These are phyloP conservation scores for Globisporangium echinulatum DNA, from an alignment of 352 stramenopile genomes.

Conservation along the genomic window DNA sequence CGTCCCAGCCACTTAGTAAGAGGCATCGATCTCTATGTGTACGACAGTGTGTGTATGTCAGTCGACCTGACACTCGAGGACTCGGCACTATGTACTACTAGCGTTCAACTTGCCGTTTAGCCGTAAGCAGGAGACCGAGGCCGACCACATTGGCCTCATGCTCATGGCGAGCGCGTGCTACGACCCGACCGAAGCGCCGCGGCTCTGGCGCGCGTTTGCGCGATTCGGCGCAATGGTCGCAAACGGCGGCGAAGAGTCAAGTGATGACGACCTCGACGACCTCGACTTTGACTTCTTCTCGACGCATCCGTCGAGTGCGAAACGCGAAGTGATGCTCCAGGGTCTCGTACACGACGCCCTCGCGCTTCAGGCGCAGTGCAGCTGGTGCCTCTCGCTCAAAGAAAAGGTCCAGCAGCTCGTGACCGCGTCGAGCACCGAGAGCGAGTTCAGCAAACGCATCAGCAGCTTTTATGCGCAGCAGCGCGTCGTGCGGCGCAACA, in stretches of 20 bases:
- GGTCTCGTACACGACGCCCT: conserved; percentile 36
- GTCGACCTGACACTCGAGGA: background rate
- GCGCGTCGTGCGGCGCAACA: conserved; percentile 23
- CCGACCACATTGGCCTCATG: conserved; percentile 76
- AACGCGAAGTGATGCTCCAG: conserved; percentile 40
- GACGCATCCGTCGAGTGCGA: conserved; percentile 59
- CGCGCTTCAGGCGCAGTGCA: conserved; percentile 31
- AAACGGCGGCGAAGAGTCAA: conserved; percentile 13
- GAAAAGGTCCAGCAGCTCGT: conserved; percentile 48
- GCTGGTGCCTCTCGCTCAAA: conserved; percentile 54
- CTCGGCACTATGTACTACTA: conserved; percentile 3
- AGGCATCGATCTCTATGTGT: too few species aligned
- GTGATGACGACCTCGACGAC: conserved; percentile 17
- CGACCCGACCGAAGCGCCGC: conserved; percentile 44
- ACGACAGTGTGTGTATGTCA: background rate
- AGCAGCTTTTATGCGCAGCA: conserved; percentile 18
- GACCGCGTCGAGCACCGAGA: conserved; percentile 18
- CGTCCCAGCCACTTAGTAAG: background rate
- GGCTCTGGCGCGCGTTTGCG: conserved; percentile 40
- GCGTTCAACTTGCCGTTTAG: conserved; percentile 61
- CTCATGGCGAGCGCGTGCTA: conserved; percentile 69
- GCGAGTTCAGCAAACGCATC: conserved; percentile 34
- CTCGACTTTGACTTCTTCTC: conserved; percentile 47
- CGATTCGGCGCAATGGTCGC: conserved; percentile 17
- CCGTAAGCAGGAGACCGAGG: conserved; percentile 52